Conservation (phyloP, 352 stramenopile species). For the Vaucheria bursata region DNA sequence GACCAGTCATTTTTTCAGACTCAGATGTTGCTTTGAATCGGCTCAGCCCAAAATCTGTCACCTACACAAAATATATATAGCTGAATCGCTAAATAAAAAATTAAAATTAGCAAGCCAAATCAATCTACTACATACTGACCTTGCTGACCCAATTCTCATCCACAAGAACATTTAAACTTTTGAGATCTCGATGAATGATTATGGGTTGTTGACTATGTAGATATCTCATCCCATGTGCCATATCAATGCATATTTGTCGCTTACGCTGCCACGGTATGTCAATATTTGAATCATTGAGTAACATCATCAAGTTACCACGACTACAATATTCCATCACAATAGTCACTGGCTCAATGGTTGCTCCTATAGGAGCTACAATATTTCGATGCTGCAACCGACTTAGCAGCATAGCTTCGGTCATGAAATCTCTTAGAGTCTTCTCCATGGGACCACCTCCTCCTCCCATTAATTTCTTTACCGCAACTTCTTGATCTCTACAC, state of each 20-base stretch:
- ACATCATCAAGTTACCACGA: conserved; percentile 43
- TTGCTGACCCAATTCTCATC: conserved; percentile 70
- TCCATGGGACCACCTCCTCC: conserved; percentile 46
- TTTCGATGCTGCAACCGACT: conserved; percentile 49
- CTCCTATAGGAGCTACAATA: conserved; percentile 49
- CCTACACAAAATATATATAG: too few relatives aligned
- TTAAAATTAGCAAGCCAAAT: neutral
- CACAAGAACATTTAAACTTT: conserved; percentile 75
- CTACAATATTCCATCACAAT: conserved; percentile 45
- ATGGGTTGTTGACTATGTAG: conserved; percentile 68
- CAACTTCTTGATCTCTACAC: conserved; percentile 20
- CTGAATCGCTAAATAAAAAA: neutral
- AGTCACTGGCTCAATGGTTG: conserved; percentile 45
- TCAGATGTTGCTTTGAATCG: conserved; percentile 77
- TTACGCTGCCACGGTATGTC: conserved; percentile 33
- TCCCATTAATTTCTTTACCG: conserved; percentile 52
- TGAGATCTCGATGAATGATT: conserved; percentile 77
- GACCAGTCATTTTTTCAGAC: conserved; percentile 74
- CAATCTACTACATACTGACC: conserved; percentile 50
- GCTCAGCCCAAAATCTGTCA: conserved; percentile 74
- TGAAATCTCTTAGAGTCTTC: conserved; percentile 52
- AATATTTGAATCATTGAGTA: conserved; percentile 37
- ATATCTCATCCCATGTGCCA: conserved; percentile 67
- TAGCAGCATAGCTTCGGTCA: conserved; percentile 49
- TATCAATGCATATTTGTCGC: conserved; percentile 35